phyloP scores from a whole-genome alignment of 2,329 filamentous ascomycete genomes.

The Beauveria asiatica region DNA sequence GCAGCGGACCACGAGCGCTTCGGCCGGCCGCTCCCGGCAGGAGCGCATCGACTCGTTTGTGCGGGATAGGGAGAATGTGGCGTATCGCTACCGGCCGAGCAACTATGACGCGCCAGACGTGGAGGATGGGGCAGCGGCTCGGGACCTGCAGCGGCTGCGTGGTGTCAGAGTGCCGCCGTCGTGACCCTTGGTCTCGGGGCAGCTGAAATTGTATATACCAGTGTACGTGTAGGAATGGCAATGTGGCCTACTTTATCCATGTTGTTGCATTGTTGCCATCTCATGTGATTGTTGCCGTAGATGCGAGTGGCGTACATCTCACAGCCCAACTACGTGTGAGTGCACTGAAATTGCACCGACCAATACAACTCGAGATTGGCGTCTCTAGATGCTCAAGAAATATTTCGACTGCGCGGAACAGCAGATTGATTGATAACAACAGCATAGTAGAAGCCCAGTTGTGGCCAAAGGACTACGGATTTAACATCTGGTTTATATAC shows the following conservation, averaged over 20 bases:
- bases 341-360: too few relatives aligned
- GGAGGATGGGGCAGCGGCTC: neutral
- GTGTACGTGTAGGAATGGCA: neutral
- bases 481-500: neutral
- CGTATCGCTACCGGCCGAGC: conserved; percentile 24
- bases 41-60: conserved; percentile 72
- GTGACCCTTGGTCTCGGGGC: neutral
- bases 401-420: too few relatives aligned
- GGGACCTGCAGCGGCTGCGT: neutral
- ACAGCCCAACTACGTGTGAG: too few relatives aligned
- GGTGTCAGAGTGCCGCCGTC: neutral
- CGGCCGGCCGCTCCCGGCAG: conserved; percentile 45
- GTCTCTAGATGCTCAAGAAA: too few relatives aligned
- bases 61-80: conserved; percentile 53
- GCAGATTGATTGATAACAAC: neutral
- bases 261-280: too few relatives aligned
- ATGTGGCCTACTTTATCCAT: neutral
- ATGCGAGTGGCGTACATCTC: neutral
- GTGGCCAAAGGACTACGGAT: neutral
- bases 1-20: conserved; percentile 42
- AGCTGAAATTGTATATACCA: neutral
- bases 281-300: neutral
- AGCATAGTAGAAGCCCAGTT: too few relatives aligned
- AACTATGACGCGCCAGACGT: conserved; percentile 19
- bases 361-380: neutral